phyloP scores from a whole-genome alignment of 1,139 yeast species.

The Debaryomycetaceae sp. region DNA sequence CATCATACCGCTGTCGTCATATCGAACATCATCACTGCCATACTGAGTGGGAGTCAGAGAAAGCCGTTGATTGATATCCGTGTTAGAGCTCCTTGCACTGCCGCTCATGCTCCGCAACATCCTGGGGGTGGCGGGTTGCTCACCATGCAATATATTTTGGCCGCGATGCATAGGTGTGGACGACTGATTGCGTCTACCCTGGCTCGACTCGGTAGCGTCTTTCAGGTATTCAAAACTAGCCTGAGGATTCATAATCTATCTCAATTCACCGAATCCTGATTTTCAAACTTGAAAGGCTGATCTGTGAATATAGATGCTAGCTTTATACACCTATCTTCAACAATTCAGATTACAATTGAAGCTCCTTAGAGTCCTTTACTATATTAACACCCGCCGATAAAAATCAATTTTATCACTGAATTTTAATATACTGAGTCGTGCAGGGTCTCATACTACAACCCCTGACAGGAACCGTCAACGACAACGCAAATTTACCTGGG shows the following conservation, averaged over 20 bases:
- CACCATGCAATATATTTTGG: conserved; percentile 1
- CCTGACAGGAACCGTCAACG: background rate
- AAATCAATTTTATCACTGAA: background rate
- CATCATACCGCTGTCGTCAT: background rate
- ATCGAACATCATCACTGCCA: background rate
- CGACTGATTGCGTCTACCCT: background rate
- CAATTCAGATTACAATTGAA: background rate
- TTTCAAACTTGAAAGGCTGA: background rate
- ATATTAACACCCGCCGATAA: background rate
- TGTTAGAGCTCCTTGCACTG: conserved; percentile 20
- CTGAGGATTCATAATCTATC: conserved; percentile 8
- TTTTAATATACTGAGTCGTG: background rate
- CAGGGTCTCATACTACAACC: background rate
- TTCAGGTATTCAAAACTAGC: conserved; percentile 9
- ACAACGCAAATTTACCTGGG: background rate
- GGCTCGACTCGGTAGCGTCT: background rate
- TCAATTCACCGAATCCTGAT: background rate
- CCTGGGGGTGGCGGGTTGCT: conserved; percentile 70
- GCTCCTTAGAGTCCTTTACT: background rate
- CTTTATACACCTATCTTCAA: background rate
- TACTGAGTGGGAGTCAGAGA: conserved; percentile 5
- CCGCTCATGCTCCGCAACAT: conserved; percentile 62
- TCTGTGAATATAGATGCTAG: background rate
- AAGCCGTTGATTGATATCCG: conserved; percentile 8
- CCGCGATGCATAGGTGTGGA: background rate